These are phyloP conservation scores for Vitis amurensis DNA, from an alignment of 164 flowering plant genomes.

Conservation along the genomic window DNA sequence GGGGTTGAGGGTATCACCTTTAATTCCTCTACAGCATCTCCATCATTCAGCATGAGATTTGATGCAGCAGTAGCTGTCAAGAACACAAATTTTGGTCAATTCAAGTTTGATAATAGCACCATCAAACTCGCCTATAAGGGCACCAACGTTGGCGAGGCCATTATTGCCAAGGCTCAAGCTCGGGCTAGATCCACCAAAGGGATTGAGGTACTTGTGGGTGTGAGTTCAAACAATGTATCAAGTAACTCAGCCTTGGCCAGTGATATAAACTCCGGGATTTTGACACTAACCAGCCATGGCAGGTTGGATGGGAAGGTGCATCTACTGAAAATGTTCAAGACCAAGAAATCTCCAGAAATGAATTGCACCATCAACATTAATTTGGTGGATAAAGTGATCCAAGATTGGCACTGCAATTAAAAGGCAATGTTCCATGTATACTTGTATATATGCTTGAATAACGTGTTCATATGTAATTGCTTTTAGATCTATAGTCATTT, in stretches of 20 bases:
- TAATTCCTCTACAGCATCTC: neutral
- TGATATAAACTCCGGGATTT: neutral
- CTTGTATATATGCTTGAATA: no score
- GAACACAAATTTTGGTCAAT: slow-evolving; percentile 10
- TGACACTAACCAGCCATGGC: neutral
- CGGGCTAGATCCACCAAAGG: neutral
- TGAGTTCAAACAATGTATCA: neutral
- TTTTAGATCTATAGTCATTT: no score
- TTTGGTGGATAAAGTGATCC: no score
- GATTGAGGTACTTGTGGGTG: neutral
- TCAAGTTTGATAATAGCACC: neutral
- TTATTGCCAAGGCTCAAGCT: neutral
- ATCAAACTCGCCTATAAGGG: neutral
- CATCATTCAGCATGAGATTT: neutral
- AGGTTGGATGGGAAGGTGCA: neutral
- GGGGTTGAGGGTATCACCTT: neutral
- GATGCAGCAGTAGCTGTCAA: neutral
- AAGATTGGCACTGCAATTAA: no score
- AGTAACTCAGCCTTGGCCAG: neutral
- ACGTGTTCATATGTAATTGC: no score
- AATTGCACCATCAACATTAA: slow-evolving; percentile 6
- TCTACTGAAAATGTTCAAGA: slow-evolving; percentile 9
- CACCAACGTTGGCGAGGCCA: neutral
- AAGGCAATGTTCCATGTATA: no score
- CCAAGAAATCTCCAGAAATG: neutral